Evolutionary conservation across 805 yeast genomes (phyloP).

Genomic region (Lipomyces spencermartinsiae): DNA sequence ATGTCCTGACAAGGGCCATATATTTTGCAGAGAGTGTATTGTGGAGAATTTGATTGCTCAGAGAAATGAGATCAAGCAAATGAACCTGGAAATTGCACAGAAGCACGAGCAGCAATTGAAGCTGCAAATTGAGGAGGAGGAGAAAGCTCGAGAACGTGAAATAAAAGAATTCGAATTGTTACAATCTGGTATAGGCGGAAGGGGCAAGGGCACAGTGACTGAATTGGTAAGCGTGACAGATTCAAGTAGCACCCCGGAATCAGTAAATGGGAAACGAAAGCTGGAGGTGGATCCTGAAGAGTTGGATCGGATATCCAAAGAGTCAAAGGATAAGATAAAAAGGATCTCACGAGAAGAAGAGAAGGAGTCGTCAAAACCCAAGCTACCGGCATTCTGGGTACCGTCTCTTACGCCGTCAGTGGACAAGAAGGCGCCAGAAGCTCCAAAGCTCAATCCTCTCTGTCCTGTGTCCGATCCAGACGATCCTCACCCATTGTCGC

Average conservation of each 20-base stretch:
- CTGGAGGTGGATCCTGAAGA: constrained; percentile 9
- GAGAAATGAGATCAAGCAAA: constrained; percentile 27
- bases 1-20: constrained; percentile 35
- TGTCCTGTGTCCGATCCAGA: constrained; percentile 35
- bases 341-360: not conserved
- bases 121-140: constrained; percentile 10
- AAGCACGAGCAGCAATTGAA: constrained; percentile 14
- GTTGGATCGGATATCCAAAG: constrained; percentile 3
- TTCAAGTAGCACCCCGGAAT: not conserved
- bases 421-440: constrained; percentile 4
- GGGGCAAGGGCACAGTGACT: too few relatives aligned
- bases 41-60: constrained; percentile 36
- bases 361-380: not conserved
- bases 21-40: constrained; percentile 38
- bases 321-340: constrained; percentile 3
- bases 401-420: constrained; percentile 18
- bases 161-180: constrained; percentile 29
- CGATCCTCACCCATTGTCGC: constrained; percentile 22
- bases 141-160: constrained; percentile 12
- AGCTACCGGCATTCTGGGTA: constrained; percentile 19
- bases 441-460: constrained; percentile 21
- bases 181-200: constrained; percentile 22
- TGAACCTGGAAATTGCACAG: constrained; percentile 24
- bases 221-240: not conserved
- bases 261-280: constrained; percentile 15